These are phyloP conservation scores for Dendrobium officinale DNA, from an alignment of 106 monocot species.

Conservation along the genomic window DNA sequence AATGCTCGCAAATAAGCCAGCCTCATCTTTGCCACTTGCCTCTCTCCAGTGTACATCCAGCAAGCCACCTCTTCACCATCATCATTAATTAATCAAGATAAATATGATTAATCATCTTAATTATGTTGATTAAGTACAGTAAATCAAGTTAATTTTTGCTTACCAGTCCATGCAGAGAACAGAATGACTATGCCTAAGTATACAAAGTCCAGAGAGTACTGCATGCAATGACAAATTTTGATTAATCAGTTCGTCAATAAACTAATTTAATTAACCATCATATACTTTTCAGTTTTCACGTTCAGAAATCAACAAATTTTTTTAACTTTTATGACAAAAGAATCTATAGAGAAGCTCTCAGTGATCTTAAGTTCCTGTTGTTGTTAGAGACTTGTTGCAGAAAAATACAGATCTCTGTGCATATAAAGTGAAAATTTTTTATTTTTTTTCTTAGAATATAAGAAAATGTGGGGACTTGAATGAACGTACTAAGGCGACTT, in stretches of 20 bases:
- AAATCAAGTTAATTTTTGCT: background rate
- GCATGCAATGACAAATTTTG: constrained; percentile 3
- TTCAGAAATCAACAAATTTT: too few species aligned
- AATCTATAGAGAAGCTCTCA: too few species aligned
- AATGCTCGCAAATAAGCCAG: constrained; percentile 72
- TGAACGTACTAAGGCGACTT: constrained; percentile 49
- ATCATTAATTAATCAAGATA: background rate
- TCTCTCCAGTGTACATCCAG: constrained; percentile 98
- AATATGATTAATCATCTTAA: background rate
- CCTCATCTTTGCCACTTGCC: constrained; percentile 97
- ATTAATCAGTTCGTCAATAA: too few species aligned
- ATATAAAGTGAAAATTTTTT: too few species aligned
- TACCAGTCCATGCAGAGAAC: constrained; percentile 94
- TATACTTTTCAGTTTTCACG: too few species aligned
- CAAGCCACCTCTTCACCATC: constrained; percentile 82
- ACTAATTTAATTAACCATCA: too few species aligned
- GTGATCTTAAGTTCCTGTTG: too few species aligned
- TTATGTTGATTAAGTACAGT: background rate
- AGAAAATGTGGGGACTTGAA: too few species aligned
- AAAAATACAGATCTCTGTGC: too few species aligned
- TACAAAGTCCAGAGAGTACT: constrained; percentile 96
- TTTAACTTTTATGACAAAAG: too few species aligned
- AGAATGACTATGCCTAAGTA: constrained; percentile 72
- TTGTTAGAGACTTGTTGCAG: too few species aligned
- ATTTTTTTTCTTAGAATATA: too few species aligned